Percentiles rank a stretch among this genome's conserved stretches.
Conservation (phyloP, 257 asterid genomes). For the Handroanthus guayacan region DNA sequence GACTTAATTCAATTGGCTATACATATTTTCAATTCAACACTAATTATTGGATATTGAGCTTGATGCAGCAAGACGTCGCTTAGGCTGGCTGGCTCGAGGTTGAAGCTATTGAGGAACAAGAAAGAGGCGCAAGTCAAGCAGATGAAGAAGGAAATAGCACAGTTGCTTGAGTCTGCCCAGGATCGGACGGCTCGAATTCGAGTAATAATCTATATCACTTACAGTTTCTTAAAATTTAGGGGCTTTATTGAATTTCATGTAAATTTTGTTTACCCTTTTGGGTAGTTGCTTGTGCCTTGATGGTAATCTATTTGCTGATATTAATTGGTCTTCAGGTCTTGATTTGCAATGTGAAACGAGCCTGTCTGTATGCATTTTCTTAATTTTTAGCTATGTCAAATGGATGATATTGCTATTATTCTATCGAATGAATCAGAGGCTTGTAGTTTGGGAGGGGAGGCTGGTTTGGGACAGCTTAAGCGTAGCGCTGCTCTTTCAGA, state of each 20-base stretch:
- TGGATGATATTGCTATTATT: slow-evolving; percentile 13
- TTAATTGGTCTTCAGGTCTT: slow-evolving; percentile 22
- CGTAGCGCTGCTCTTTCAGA: not conserved
- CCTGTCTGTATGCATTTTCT: slow-evolving; percentile 12
- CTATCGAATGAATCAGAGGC: not conserved
- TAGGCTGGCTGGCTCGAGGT: slow-evolving; percentile 73
- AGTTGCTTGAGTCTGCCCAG: slow-evolving; percentile 84
- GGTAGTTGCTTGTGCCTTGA: not conserved
- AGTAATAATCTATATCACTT: slow-evolving; percentile 44
- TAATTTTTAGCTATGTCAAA: not conserved
- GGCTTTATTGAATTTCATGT: not conserved
- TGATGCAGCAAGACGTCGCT: slow-evolving; percentile 80
- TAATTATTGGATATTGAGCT: slow-evolving; percentile 31
- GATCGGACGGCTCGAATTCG: slow-evolving; percentile 83
- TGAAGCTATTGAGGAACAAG: slow-evolving; percentile 84
- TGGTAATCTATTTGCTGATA: not conserved
- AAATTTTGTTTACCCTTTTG: not conserved
- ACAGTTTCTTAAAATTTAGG: not conserved
- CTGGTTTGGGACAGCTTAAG: slow-evolving; percentile 5
- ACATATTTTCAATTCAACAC: not conserved
- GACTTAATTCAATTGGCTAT: not conserved
- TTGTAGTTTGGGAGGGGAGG: not conserved
- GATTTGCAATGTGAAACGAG: not conserved
- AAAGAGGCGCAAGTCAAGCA: slow-evolving; percentile 81
- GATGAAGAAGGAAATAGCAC: slow-evolving; percentile 81